Conservation (phyloP, 164 flowering plant genomes). For the Vitis labrusca region DNA sequence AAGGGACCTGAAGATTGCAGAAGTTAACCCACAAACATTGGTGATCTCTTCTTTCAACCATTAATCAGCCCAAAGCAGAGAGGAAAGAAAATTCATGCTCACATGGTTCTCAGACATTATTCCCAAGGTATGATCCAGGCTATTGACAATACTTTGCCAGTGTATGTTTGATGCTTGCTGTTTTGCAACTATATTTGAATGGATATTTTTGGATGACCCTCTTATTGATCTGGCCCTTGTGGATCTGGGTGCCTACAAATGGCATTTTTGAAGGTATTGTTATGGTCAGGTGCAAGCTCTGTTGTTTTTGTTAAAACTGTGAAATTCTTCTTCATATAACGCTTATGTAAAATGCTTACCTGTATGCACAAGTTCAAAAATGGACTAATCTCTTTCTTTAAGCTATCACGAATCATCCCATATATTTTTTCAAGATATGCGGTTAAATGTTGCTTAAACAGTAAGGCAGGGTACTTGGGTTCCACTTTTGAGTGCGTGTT, state of each 20-base stretch:
- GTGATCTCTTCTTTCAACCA: not conserved
- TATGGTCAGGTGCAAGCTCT: not conserved
- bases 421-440: conserved; percentile 86
- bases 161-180: conserved; percentile 68
- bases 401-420: conserved; percentile 79
- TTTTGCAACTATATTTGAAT: conserved; percentile 54
- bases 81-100: conserved; percentile 17
- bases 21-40: conserved; percentile 1
- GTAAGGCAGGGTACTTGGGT: conserved; percentile 85
- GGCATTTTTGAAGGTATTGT: conserved; percentile 10
- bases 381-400: conserved; percentile 83
- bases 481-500: conserved; percentile 55
- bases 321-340: not conserved
- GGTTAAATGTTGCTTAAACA: conserved; percentile 86
- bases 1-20: conserved; percentile 54
- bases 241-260: conserved; percentile 70
- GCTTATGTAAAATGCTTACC: conserved; percentile 28
- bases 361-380: conserved; percentile 72
- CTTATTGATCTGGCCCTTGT: conserved; percentile 58
- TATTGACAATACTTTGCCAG: conserved; percentile 74
- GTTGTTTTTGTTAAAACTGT: not conserved
- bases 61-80: not conserved
- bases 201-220: conserved; percentile 63
- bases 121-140: conserved; percentile 43
- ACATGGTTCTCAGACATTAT: conserved; percentile 59